Conservation (phyloP, 495 filamentous ascomycete species). For the Xylaria grammica region DNA sequence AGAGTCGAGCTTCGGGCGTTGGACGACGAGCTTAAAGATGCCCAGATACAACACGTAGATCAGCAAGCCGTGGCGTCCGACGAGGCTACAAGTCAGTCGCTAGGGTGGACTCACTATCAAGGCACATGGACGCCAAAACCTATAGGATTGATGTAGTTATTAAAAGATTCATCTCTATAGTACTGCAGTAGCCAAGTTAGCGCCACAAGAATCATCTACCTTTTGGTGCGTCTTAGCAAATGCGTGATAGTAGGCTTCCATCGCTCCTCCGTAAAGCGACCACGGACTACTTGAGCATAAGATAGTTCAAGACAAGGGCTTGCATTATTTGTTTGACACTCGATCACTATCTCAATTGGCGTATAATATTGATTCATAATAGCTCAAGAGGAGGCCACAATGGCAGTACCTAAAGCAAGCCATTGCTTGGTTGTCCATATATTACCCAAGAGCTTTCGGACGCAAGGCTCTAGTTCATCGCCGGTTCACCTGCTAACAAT, state of each 20-base stretch:
- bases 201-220: not conserved
- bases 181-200: not conserved
- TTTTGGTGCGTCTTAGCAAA: not conserved
- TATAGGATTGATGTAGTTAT: constrained; percentile 58
- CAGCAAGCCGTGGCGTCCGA: constrained; percentile 15
- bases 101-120: constrained; percentile 58
- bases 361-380: too few relatives aligned
- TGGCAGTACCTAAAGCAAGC: too few relatives aligned
- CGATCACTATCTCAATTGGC: too few relatives aligned
- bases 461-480: too few relatives aligned
- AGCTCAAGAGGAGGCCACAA: too few relatives aligned
- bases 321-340: too few relatives aligned
- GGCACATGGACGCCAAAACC: constrained; percentile 66
- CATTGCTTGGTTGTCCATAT: too few relatives aligned
- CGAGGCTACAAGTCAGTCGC: constrained; percentile 25
- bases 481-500: not conserved
- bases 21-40: constrained; percentile 27
- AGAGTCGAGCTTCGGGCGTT: constrained; percentile 37
- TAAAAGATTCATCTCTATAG: not conserved
- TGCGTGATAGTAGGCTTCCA: too few relatives aligned
- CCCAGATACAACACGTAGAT: constrained; percentile 18
- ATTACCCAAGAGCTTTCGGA: too few relatives aligned
- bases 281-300: too few relatives aligned
- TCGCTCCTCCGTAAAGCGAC: too few relatives aligned
- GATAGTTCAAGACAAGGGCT: too few relatives aligned